Evolutionary conservation across 2,329 filamentous ascomycete species (phyloP).

Genomic region (Ophiostoma himal-ulmi): DNA sequence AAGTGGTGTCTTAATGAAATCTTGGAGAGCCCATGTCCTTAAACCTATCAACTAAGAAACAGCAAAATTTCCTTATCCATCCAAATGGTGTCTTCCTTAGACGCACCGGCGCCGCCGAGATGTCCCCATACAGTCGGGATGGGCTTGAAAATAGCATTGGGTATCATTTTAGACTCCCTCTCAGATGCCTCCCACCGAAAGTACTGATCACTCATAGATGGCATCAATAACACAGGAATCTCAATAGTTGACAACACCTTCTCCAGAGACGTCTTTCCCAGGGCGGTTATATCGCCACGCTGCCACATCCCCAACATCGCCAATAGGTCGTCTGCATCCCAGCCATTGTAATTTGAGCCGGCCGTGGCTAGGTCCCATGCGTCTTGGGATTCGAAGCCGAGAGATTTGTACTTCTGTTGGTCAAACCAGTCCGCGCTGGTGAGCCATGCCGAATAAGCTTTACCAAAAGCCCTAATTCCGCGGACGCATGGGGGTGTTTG

Average conservation of each 20-base stretch:
- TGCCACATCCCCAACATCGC: constrained; percentile 68
- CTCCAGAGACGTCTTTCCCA: constrained; percentile 61
- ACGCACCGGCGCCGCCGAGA: constrained; percentile 20
- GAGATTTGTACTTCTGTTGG: constrained; percentile 58
- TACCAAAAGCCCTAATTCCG: constrained; percentile 62
- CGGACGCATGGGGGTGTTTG: constrained; percentile 29
- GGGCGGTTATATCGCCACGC: constrained; percentile 60
- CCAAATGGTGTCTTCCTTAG: constrained; percentile 18
- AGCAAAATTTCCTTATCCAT: constrained; percentile 3
- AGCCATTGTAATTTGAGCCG: constrained; percentile 59
- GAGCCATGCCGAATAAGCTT: constrained; percentile 76
- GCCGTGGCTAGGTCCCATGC: constrained; percentile 71
- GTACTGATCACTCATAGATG: constrained; percentile 69
- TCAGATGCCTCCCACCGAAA: constrained; percentile 76
- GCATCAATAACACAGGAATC: constrained; percentile 65
- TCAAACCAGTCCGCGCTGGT: constrained; percentile 76
- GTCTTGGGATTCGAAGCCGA: constrained; percentile 63
- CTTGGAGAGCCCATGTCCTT: background rate
- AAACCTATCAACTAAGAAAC: background rate
- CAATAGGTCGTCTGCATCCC: constrained; percentile 29
- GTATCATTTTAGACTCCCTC: constrained; percentile 54
- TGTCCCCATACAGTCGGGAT: constrained; percentile 27
- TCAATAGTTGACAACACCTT: constrained; percentile 63
- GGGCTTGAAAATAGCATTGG: constrained; percentile 13
- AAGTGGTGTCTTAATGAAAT: too few relatives aligned